phyloP scores from a whole-genome alignment of 768 basidiomycete species.

The Termitomyces bulborhizus region DNA sequence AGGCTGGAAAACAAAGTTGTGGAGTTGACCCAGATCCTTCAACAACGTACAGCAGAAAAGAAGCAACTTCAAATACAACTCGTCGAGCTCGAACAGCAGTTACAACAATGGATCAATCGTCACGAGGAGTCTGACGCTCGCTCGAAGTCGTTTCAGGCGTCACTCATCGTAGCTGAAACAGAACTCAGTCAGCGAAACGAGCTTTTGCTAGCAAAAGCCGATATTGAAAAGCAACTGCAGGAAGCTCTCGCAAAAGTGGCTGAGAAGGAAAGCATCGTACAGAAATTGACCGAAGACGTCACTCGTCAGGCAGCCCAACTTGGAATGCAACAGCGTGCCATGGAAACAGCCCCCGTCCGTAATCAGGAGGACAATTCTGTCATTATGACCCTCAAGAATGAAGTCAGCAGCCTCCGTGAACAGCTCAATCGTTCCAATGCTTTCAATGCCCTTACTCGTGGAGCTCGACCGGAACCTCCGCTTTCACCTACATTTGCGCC shows the following conservation, averaged over 20 bases:
- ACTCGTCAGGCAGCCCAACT: conserved; percentile 66
- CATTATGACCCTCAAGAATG: conserved; percentile 84
- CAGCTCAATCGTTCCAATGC: conserved; percentile 96
- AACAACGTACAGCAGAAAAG: conserved; percentile 86
- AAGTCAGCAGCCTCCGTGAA: conserved; percentile 88
- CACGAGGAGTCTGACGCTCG: conserved; percentile 83
- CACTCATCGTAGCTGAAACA: conserved; percentile 63
- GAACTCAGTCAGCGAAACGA: conserved; percentile 70
- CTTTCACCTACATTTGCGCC: conserved; percentile 86
- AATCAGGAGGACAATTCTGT: conserved; percentile 82
- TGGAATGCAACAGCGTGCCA: conserved; percentile 66
- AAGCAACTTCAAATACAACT: conserved; percentile 79
- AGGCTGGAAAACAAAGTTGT: conserved; percentile 98
- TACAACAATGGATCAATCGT: conserved; percentile 78
- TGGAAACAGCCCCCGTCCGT: conserved; percentile 58
- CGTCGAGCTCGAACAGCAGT: conserved; percentile 73
- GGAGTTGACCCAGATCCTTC: conserved; percentile 91
- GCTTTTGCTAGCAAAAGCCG: conserved; percentile 67
- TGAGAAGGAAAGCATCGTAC: conserved; percentile 83
- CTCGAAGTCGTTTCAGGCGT: conserved; percentile 64
- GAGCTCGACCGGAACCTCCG: conserved; percentile 62
- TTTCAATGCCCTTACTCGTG: conserved; percentile 77
- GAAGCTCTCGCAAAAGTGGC: conserved; percentile 65
- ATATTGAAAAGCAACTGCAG: conserved; percentile 75
- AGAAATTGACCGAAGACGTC: conserved; percentile 75